Base-by-base conservation (phyloP, 139 green algal genomes). In the Yamagishiella unicocca region DNA sequence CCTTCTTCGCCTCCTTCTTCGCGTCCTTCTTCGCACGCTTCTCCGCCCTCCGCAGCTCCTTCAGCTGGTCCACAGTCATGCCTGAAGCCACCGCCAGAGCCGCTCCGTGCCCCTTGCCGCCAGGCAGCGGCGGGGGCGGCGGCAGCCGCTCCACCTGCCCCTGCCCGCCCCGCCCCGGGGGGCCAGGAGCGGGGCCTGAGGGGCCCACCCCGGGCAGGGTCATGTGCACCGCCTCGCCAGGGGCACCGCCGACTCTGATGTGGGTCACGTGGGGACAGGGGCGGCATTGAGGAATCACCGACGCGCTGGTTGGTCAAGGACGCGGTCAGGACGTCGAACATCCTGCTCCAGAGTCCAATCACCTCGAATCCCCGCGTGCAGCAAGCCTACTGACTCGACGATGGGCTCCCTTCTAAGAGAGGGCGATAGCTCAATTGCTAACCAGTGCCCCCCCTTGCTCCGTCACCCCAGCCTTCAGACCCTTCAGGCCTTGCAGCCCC, bases 51-150 rank as follows among this genome's bases (percentile, higher is more conserved):
- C 85, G 88, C 40, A 92, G 62, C 79, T 83, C 38, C 29, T 58
- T 67, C n/a, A 88, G 76, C 79, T 92, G 46, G n/a, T 90, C 86
- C 4, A 38, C 46, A 14, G 55, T 92, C 58, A 93, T 68, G 4
- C 53, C 61, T n/a, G 42, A 19, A 6, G 53, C 78, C 40, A 35
- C 25, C n/a, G 43, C 61, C 29, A 37, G 42, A 53, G 37, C 33
- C 35, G 12, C n/a, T 33, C 53, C 17, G 27, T 40, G 25, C n/a
- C 72, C 5, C 29, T 29, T 31, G 25, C 29, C 50, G 10, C 79
- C 80, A 29, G 64, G 25, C 72, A 40, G n/a, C 1, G 53, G 75
- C 33, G 75, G 75, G 53, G 53, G 75, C 46, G 33, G 53, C 31
- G 75, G 74, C 45, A 82, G 74, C 19, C 31, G 45, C n/a, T 43